These are phyloP conservation scores for Leccinum rimulosum DNA, from an alignment of 768 basidiomycete genomes.

Conservation along the genomic window DNA sequence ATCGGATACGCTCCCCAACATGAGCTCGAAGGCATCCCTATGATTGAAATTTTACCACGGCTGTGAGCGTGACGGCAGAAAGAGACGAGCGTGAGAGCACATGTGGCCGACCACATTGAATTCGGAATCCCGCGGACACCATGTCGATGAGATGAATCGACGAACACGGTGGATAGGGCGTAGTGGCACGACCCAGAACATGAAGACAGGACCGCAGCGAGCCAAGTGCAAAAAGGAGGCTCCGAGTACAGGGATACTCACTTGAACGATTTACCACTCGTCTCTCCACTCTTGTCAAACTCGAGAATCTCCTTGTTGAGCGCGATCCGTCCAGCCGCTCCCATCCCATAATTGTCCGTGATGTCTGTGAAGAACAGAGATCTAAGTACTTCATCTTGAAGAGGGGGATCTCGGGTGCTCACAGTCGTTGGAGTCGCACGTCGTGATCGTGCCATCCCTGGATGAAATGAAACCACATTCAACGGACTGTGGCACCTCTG, in stretches of 20 bases:
- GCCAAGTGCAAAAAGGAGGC: background rate
- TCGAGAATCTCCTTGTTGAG: conserved; percentile 70
- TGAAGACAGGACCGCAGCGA: background rate
- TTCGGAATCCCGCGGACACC: conserved; percentile 7
- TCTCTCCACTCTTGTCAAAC: conserved; percentile 21
- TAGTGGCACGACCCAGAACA: background rate
- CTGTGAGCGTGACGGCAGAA: conserved; percentile 11
- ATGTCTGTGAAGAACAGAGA: conserved; percentile 48
- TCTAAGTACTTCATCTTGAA: background rate
- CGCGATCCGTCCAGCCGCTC: conserved; percentile 64
- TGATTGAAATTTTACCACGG: conserved; percentile 11
- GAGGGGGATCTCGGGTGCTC: conserved; percentile 21
- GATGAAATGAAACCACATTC: background rate
- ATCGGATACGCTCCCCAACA: conserved; percentile 75
- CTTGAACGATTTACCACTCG: conserved; percentile 33
- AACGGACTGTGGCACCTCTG: background rate
- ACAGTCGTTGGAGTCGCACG: conserved; percentile 92
- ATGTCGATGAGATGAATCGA: background rate
- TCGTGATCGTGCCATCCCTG: conserved; percentile 92
- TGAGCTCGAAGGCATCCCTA: conserved; percentile 85
- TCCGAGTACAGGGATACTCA: conserved; percentile 35
- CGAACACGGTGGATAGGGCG: background rate
- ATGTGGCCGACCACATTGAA: background rate
- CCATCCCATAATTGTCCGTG: conserved; percentile 90
- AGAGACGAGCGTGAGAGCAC: conserved; percentile 7